phyloP scores from a whole-genome alignment of 1,139 yeast genomes.

The Debaryomyces subglobosus region DNA sequence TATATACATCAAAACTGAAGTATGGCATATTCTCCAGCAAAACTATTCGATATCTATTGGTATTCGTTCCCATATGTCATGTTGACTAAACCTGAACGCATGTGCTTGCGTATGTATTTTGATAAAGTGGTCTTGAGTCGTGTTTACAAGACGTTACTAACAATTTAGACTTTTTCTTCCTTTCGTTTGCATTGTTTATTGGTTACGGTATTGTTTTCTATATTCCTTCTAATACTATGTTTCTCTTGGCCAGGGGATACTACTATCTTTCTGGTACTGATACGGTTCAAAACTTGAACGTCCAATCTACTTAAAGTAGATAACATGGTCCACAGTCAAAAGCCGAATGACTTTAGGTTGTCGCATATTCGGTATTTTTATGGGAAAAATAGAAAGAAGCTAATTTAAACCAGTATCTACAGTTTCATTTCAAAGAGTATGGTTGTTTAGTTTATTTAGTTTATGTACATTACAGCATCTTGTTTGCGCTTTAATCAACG shows the following conservation, averaged over 20 bases:
- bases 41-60: slow-evolving; percentile 35
- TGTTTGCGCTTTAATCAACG: background rate
- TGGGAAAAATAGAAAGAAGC: background rate
- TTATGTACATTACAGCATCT: background rate
- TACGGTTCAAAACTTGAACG: background rate
- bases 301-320: background rate
- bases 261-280: slow-evolving; percentile 40
- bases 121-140: background rate
- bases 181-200: slow-evolving; percentile 35
- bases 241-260: slow-evolving; percentile 35
- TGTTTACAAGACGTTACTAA: background rate
- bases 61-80: slow-evolving; percentile 42
- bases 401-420: background rate
- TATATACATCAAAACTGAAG: background rate
- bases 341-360: background rate
- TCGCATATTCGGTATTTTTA: background rate
- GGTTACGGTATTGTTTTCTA: slow-evolving; percentile 43
- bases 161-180: slow-evolving; percentile 23
- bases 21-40: slow-evolving; percentile 16
- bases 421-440: background rate
- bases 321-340: background rate
- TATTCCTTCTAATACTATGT: slow-evolving; percentile 35
- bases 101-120: slow-evolving; percentile 29
- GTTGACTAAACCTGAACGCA: slow-evolving; percentile 41
- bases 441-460: background rate